Base-by-base conservation (phyloP, 2,329 filamentous ascomycete species). In the Dothideomycetes sp. region DNA sequence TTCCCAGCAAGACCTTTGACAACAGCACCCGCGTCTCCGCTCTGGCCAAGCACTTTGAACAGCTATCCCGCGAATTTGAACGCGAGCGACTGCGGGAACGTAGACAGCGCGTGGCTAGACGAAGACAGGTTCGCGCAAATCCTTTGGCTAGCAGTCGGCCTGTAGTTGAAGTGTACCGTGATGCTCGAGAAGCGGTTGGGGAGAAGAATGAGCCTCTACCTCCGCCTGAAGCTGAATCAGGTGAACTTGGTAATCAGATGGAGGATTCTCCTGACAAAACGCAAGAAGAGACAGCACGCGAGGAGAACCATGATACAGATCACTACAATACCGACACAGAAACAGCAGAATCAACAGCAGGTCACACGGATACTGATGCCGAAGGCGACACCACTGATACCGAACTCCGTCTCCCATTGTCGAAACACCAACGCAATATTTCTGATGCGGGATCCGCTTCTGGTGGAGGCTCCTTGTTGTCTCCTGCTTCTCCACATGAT, bases 21-120 rank as follows among this genome's bases (percentile, higher is more conserved):
- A 41, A 41, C 13, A 45, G 44, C 6, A 77, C 84, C 3, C 84
- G 83, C 53, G 91, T 98, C 2, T 93, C 87, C 7, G 87, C 81
- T n/a, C 70, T 98, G 35, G 86, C 91, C 13, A 85, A 85, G 51
- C 91, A 96, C 59, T 96, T 98, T 56, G 93, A 98, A 61, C 88
- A 96, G 59, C 71, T 98, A 43, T 95, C 87, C 52, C 81, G 88
- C 17, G 93, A 98, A 56, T 98, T 98, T 51, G 87, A 95, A 56
- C 94, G 89, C 53, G 89, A 98, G 62, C 77, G 91, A 31, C 76
- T 93, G 50, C 81, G 84, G 34, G 89, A 96, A 59, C 78, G 84
- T 49, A 82, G 81, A 53, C 82, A 87, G 58, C 71, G 85, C 45
- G 84, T 85, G 18, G 83, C 84, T 32, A 86, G 80, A 54, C 79